Conservation (phyloP, 805 yeast species). For the Saccharomycopsis schoenii region DNA sequence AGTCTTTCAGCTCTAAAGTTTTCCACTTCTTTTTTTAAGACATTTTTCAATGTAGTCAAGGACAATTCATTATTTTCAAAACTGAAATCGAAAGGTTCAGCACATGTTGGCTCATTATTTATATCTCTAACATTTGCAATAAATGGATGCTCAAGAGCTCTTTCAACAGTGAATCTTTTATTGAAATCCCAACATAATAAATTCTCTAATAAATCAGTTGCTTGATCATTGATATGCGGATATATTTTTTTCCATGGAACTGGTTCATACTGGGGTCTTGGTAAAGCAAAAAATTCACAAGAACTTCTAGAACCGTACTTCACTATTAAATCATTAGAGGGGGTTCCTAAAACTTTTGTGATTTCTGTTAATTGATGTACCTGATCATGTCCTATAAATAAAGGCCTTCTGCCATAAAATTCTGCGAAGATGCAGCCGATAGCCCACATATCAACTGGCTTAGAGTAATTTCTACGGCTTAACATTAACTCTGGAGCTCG, state of each 20-base stretch:
- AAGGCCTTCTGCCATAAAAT: slow-evolving; percentile 67
- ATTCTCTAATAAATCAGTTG: slow-evolving; percentile 41
- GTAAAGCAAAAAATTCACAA: slow-evolving; percentile 36
- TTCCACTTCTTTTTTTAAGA: slow-evolving; percentile 44
- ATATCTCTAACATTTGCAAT: slow-evolving; percentile 42
- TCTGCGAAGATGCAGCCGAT: slow-evolving; percentile 87
- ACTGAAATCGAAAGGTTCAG: slow-evolving; percentile 48
- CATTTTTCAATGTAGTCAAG: slow-evolving; percentile 36
- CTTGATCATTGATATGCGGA: slow-evolving; percentile 49
- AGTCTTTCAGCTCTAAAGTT: slow-evolving; percentile 32
- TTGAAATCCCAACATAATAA: slow-evolving; percentile 59
- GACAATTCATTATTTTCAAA: slow-evolving; percentile 41
- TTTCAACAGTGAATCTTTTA: slow-evolving; percentile 42
- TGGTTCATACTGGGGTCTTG: slow-evolving; percentile 33
- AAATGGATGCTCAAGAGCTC: slow-evolving; percentile 49
- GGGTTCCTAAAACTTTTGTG: slow-evolving; percentile 61
- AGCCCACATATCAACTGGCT: slow-evolving; percentile 86
- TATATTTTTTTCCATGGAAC: slow-evolving; percentile 44
- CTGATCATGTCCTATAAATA: slow-evolving; percentile 69
- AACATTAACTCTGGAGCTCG: slow-evolving; percentile 86
- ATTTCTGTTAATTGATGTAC: slow-evolving; percentile 64
- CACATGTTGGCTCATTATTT: slow-evolving; percentile 46
- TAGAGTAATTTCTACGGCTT: slow-evolving; percentile 47
- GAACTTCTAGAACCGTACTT: slow-evolving; percentile 38
- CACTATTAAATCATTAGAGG: slow-evolving; percentile 37